Percentiles rank a stretch among this genome's conserved stretches.
Evolutionary conservation across 768 basidiomycete species (phyloP).

Genomic region (Terana coerulea): DNA sequence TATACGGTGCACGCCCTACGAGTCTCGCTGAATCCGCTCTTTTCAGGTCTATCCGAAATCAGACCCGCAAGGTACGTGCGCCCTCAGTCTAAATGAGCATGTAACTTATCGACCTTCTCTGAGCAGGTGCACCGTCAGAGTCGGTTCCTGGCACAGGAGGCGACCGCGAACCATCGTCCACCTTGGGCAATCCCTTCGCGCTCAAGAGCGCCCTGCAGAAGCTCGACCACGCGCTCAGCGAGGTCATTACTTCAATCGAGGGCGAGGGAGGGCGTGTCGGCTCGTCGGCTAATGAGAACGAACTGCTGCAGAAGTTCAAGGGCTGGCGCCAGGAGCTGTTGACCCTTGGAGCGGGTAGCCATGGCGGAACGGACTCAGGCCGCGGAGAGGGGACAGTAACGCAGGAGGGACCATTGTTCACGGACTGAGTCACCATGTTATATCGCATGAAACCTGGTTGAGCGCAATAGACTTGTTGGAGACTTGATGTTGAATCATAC

Average conservation of each 20-base stretch:
- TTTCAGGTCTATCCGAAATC: slow-evolving; percentile 45
- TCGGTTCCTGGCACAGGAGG: slow-evolving; percentile 22
- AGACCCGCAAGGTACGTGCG: slow-evolving; percentile 34
- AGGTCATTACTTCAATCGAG: slow-evolving; percentile 42
- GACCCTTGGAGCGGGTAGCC: slow-evolving; percentile 19
- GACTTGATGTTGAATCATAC: background rate
- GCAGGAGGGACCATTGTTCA: slow-evolving; percentile 26
- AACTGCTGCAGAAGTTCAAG: slow-evolving; percentile 36
- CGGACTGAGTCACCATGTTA: slow-evolving; percentile 20
- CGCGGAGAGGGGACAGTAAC: background rate
- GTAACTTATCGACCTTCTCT: background rate
- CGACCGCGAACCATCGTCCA: slow-evolving; percentile 19
- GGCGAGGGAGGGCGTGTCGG: slow-evolving; percentile 37
- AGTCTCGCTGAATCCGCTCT: background rate
- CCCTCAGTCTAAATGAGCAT: too few relatives aligned
- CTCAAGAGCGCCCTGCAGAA: slow-evolving; percentile 40
- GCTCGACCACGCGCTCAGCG: slow-evolving; percentile 39
- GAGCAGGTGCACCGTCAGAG: slow-evolving; percentile 21
- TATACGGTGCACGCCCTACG: background rate
- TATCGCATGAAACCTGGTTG: background rate
- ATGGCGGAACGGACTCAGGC: background rate
- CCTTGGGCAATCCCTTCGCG: slow-evolving; percentile 45
- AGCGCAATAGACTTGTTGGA: background rate
- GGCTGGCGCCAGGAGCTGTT: slow-evolving; percentile 40
- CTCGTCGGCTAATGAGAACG: slow-evolving; percentile 30